Evolutionary conservation across 805 yeast genomes (phyloP).

Genomic region (Candida broadrunensis): DNA sequence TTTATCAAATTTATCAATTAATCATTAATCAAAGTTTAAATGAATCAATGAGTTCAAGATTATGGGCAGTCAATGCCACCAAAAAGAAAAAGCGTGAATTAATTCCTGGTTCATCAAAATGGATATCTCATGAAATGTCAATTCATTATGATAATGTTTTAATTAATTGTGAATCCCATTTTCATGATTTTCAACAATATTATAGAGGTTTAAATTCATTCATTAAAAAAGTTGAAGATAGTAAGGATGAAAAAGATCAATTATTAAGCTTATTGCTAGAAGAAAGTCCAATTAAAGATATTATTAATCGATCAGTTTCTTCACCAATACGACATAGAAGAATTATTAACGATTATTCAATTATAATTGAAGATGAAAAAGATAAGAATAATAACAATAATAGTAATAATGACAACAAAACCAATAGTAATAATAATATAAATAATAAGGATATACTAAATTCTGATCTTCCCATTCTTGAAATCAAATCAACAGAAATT

Average conservation of each 20-base stretch:
- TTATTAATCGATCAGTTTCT: not conserved
- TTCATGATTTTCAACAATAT: not conserved
- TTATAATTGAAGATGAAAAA: not conserved
- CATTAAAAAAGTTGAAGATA: not conserved
- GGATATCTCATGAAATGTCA: conserved; percentile 45
- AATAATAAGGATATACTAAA: not conserved
- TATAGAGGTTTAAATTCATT: conserved; percentile 1
- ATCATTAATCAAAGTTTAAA: too few species aligned
- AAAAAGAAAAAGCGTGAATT: conserved; percentile 19
- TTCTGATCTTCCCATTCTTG: not conserved
- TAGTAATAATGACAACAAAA: not conserved
- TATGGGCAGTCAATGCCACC: conserved; percentile 36
- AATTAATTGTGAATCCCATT: conserved; percentile 21
- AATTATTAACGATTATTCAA: not conserved
- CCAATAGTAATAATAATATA: not conserved
- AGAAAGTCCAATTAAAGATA: not conserved
- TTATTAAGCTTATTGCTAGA: not conserved
- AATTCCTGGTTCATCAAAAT: conserved; percentile 53
- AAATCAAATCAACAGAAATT: not conserved
- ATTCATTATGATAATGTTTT: conserved; percentile 30
- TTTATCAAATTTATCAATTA: too few species aligned
- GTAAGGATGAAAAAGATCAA: not conserved
- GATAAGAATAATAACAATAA: not conserved
- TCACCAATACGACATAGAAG: not conserved
- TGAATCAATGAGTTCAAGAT: conserved; percentile 1